Evolutionary conservation across 176 grass and related monocot genomes (phyloP).

Genomic region (Cenchrus purpureus): DNA sequence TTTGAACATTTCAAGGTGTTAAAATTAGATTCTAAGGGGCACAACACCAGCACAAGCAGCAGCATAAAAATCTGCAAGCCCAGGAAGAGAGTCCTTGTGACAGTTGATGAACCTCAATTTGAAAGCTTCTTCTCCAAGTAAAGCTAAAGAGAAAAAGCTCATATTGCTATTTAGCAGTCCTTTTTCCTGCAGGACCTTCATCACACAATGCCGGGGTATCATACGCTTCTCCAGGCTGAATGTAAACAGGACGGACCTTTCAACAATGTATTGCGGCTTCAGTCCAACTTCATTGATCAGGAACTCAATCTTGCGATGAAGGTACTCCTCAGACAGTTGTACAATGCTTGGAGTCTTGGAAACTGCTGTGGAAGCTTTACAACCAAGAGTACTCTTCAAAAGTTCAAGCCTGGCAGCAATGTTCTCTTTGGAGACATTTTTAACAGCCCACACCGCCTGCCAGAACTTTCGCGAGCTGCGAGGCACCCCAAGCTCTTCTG

Average conservation of each 20-base stretch:
- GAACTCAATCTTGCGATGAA: constrained; percentile 11
- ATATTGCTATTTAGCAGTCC: background rate
- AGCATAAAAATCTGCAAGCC: too few species aligned
- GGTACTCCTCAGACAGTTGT: background rate
- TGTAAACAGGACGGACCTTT: constrained; percentile 17
- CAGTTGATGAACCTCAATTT: too few species aligned
- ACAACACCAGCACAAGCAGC: too few species aligned
- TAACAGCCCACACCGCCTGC: background rate
- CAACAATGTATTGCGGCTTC: constrained; percentile 23
- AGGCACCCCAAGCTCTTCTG: constrained; percentile 29
- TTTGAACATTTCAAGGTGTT: too few species aligned
- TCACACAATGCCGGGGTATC: constrained; percentile 33
- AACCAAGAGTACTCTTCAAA: constrained; percentile 41
- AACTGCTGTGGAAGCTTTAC: background rate
- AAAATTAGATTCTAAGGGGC: too few species aligned
- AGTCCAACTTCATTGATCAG: background rate
- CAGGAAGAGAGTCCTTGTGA: too few species aligned
- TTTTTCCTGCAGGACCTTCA: constrained; percentile 47
- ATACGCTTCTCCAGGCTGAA: constrained; percentile 50
- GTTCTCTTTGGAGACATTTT: background rate
- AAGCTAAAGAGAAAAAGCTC: background rate
- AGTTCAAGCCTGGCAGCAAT: constrained; percentile 39
- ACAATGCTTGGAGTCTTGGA: constrained; percentile 30
- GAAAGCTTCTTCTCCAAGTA: background rate
- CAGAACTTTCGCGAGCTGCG: constrained; percentile 21